Evolutionary conservation across 2,329 filamentous ascomycete genomes (phyloP), one percentile per base, ranked within the genome.

Genomic region (Colletotrichum musae): DNA sequence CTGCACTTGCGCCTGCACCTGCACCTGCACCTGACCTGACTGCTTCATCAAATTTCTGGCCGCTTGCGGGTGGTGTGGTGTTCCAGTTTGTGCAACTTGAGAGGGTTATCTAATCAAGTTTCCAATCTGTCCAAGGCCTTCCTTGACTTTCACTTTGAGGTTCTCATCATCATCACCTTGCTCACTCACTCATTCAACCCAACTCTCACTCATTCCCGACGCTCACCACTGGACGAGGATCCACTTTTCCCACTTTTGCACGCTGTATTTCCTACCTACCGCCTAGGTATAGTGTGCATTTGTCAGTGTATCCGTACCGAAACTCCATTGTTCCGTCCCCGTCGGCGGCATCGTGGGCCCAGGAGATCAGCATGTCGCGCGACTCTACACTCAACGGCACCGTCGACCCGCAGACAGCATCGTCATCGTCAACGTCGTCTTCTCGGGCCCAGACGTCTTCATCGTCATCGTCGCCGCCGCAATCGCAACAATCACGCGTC

Each of bases 331-430:
- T 36, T 36, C 32, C 32, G 32, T 36, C 9, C 32, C 32, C 32
- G 32, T 36, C 32, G 32, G 7, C 45, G 45, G 52, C 58, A 59
- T 61, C 48, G 58, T 61, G 58, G 58, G 21, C 45, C 45, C 32
- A 36, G 32, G 58, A 24, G 21, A 60, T 47, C 58, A 60, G 58
- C 28, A 61, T 61, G 58, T 61, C 58, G 58, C 58, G 58, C 58
- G 58, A 61, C 39, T 61, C 58, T 45, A 61, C 58, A 21, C 52
- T 39, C 32, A 45, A 45, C 58, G 58, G 45, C 52, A 52, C n/a
- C 47, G 21, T 36, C 58, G 48, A 61, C 48, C 58, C 58, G 58
- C 58, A 43, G 39, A 32, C 58, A 36, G 48, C 47, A 52, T 61
- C 58, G 16, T 51, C 45, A 6, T 48, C 45, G 7, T n/a, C 12